Base-by-base conservation (phyloP, 2,329 filamentous ascomycete species). In the Alternaria panax region DNA sequence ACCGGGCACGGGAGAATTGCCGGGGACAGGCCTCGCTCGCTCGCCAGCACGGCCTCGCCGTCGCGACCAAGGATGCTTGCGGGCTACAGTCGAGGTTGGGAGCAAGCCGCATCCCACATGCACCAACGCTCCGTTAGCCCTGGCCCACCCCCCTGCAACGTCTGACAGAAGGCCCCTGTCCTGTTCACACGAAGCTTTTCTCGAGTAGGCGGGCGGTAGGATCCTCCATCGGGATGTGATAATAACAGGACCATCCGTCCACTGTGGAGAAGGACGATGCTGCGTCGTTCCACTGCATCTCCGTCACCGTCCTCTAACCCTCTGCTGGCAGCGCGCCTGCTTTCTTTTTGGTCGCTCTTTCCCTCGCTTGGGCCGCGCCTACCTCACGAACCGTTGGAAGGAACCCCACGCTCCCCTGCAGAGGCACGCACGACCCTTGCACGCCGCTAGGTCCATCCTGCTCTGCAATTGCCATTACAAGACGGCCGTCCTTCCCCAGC, bases 351-450 rank as follows among this genome's bases (percentile, higher is more conserved):
- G 47, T 54, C 62, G 63, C 60, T 63, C 61, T 59, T 71, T 68
- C 67, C 64, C 62, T 70, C 68, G 67, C 67, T 69, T 66, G 66
- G 52, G 45, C 57, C 63, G 62, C 67, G 48, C 63, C 59, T 63
- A 45, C 66, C 60, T 67, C 63, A 60, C 56, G 58, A 59, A 67
- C 72, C 72, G 71, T 75, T 75, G 71, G 64, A 62, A 64, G 54
- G 54, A 57, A 66, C 62, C 60, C 59, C 62, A 60, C 64, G 58
- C 56, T 66, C 65, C 68, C 71, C 66, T 70, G 54, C 55, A 45
- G 50, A 59, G 57, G 57, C 69, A 72, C 63, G 70, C 67, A 65
- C 67, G 60, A 72, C 68, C 73, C 75, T 76, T 74, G 73, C 71
- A 67, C 63, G 42, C 62, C 52, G 60, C 51, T 62, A 51, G 52